Percentiles rank a stretch among this genome's conserved stretches.
phyloP scores from a whole-genome alignment of 441 rosid species.

The Bocquillonia castaneifolia region DNA sequence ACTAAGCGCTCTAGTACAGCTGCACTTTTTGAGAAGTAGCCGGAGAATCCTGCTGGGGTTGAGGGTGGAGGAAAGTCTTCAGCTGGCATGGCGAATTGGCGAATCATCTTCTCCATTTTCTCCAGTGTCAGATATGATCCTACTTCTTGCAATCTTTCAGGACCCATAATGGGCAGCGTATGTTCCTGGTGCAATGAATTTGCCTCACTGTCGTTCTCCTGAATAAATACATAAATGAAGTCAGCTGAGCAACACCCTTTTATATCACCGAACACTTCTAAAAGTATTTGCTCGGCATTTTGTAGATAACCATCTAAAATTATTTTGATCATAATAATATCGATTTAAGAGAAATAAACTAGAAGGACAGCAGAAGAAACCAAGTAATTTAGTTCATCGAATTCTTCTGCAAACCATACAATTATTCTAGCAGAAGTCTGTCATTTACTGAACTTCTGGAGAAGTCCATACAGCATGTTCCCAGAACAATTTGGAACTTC shows the following conservation, averaged over 20 bases:
- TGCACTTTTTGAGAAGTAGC: conserved; percentile 93
- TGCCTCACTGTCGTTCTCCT: conserved; percentile 76
- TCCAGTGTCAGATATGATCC: conserved; percentile 84
- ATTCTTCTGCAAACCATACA: background rate
- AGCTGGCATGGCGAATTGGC: conserved; percentile 96
- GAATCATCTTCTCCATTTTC: conserved; percentile 89
- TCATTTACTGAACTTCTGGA: background rate
- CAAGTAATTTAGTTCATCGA: background rate
- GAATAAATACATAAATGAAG: conserved; percentile 30
- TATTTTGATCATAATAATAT: background rate
- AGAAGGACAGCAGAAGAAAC: background rate
- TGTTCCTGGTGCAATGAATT: conserved; percentile 88
- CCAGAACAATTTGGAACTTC: background rate
- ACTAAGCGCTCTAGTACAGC: conserved; percentile 95
- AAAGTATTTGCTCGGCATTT: background rate
- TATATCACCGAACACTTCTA: too few relatives aligned
- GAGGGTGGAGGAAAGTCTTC: conserved; percentile 98
- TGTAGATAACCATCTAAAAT: background rate
- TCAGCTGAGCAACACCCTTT: too few relatives aligned
- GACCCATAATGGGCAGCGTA: conserved; percentile 97
- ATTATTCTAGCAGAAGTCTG: background rate
- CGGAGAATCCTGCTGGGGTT: conserved; percentile 90
- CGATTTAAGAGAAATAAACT: background rate
- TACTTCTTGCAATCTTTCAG: conserved; percentile 97
- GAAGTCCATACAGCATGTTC: background rate